These are phyloP conservation scores for Acanthamoeba triangularis DNA, from an alignment of 208 protist genomes.

Conservation along the genomic window DNA sequence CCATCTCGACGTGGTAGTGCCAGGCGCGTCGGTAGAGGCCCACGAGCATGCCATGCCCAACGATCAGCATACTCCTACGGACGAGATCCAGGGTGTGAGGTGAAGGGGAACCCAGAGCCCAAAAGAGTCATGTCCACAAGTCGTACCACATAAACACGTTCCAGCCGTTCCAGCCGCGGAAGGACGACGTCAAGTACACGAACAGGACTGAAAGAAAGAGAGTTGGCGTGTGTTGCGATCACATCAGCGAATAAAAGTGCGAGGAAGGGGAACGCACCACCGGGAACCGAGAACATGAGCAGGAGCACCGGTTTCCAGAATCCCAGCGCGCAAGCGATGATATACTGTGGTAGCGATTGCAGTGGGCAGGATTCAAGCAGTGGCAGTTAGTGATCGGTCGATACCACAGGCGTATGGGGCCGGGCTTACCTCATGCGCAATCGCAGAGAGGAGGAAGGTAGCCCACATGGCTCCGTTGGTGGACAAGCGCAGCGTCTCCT, in stretches of 20 bases:
- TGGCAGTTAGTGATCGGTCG: neutral
- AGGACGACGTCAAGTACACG: conserved; percentile 37
- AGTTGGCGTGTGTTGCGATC: neutral
- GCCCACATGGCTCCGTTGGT: conserved; percentile 47
- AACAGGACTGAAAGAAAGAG: conserved; percentile 27
- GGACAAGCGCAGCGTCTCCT: conserved; percentile 25
- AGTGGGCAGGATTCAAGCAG: too few species aligned
- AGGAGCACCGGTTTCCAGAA: conserved; percentile 57
- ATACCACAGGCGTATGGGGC: neutral
- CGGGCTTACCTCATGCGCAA: conserved; percentile 42
- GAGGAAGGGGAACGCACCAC: neutral
- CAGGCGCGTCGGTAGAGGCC: conserved; percentile 62
- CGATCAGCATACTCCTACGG: conserved; percentile 53
- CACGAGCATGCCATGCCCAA: conserved; percentile 59
- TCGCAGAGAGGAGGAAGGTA: conserved; percentile 69
- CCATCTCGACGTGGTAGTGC: conserved; percentile 43
- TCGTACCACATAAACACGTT: conserved; percentile 76
- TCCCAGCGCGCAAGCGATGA: conserved; percentile 51
- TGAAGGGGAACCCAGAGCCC: neutral
- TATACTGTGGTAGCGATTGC: conserved; percentile 23
- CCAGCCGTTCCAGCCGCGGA: conserved; percentile 45
- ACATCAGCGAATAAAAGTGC: neutral
- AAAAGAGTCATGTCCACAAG: neutral
- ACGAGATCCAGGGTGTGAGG: neutral
- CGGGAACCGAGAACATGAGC: conserved; percentile 62